A percentile compares a stretch with the other conserved stretches of the same genome.
Conservation (phyloP, 768 basidiomycete genomes). For the Psilocybe subaeruginosa region DNA sequence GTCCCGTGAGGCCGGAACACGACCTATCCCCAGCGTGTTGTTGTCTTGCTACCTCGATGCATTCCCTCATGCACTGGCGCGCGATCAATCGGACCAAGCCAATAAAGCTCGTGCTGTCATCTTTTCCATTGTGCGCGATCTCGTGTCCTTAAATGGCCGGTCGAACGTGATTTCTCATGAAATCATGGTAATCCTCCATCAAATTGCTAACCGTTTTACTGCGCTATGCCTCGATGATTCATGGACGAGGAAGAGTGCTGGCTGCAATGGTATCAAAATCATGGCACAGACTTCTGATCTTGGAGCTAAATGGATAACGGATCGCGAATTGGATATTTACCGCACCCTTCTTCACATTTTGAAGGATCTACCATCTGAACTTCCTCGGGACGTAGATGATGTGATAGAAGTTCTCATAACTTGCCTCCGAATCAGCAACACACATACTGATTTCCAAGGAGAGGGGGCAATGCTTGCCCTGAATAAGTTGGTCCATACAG, state of each 20-base stretch:
- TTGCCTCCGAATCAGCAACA: slow-evolving; percentile 65
- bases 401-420: slow-evolving; percentile 76
- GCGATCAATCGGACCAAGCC: slow-evolving; percentile 63
- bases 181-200: slow-evolving; percentile 71
- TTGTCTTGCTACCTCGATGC: slow-evolving; percentile 80
- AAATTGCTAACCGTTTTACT: slow-evolving; percentile 81
- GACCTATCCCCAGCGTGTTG: slow-evolving; percentile 58
- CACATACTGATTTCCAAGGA: slow-evolving; percentile 45
- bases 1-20: slow-evolving; percentile 51
- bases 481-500: slow-evolving; percentile 66
- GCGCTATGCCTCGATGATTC: slow-evolving; percentile 90
- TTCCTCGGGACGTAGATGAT: slow-evolving; percentile 79
- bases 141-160: slow-evolving; percentile 57
- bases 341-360: slow-evolving; percentile 89
- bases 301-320: slow-evolving; percentile 77
- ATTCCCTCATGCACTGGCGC: slow-evolving; percentile 74
- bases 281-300: slow-evolving; percentile 74
- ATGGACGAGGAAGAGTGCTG: slow-evolving; percentile 90
- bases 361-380: slow-evolving; percentile 91
- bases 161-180: slow-evolving; percentile 53
- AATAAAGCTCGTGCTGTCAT: slow-evolving; percentile 64
- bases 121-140: slow-evolving; percentile 62
- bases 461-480: slow-evolving; percentile 48
- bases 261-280: slow-evolving; percentile 82
- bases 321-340: slow-evolving; percentile 88